Conservation (phyloP, 2,329 filamentous ascomycete species). For the Grosmannia huntii region DNA sequence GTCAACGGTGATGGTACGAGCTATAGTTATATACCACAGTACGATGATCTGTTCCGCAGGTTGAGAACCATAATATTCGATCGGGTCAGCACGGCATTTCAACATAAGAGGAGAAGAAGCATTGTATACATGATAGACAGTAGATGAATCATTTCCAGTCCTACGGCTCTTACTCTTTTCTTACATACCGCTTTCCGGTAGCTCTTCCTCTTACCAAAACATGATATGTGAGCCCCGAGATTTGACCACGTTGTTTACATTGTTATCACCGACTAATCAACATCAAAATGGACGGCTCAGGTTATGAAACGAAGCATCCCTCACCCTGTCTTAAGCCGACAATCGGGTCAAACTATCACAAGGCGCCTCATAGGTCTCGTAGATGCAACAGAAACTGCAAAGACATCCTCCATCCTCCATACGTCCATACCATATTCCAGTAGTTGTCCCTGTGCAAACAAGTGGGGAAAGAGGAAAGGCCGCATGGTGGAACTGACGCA, state of each 20-base stretch:
- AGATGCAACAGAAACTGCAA: too few species aligned
- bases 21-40: not conserved
- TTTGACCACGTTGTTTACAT: not conserved
- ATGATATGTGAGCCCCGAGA: not conserved
- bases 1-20: not conserved
- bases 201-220: not conserved
- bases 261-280: not conserved
- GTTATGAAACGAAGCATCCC: too few species aligned
- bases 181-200: not conserved
- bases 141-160: not conserved
- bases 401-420: too few species aligned
- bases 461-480: not conserved
- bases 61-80: not conserved
- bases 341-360: too few species aligned
- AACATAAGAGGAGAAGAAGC: not conserved
- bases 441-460: too few species aligned
- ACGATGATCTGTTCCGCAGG: not conserved
- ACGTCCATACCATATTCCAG: too few species aligned
- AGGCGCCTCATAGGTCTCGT: too few species aligned
- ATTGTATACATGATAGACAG: not conserved
- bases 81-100: not conserved
- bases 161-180: not conserved
- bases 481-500: conserved; percentile 1
- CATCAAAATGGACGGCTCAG: too few species aligned
- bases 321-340: too few species aligned